Percentiles rank a stretch among this genome's conserved stretches.
Evolutionary conservation across 2,329 filamentous ascomycete species (phyloP).

Genomic region (Claviceps pusilla): DNA sequence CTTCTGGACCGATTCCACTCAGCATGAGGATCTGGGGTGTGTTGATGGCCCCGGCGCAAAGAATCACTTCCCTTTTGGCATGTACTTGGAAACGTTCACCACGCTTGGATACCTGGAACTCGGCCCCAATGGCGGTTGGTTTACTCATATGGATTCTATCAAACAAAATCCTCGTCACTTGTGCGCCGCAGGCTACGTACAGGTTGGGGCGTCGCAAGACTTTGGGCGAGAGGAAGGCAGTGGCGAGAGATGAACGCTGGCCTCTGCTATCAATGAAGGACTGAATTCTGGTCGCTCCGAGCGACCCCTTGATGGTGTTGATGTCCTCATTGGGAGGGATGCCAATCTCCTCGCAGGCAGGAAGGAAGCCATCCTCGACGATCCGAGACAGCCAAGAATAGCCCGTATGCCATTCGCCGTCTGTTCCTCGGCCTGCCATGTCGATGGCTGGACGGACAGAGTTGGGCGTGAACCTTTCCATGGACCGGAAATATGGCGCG

Average conservation of each 20-base stretch:
- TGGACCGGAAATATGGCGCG: conserved; percentile 8
- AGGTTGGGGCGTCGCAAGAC: conserved; percentile 8
- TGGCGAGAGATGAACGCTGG: conserved; percentile 9
- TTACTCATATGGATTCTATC: conserved; percentile 4
- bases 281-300: conserved; percentile 8
- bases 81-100: conserved; percentile 11
- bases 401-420: conserved; percentile 9
- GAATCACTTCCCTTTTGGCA: conserved; percentile 13
- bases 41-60: conserved; percentile 3
- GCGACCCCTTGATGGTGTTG: conserved; percentile 7
- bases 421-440: conserved; percentile 4
- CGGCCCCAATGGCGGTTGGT: conserved; percentile 8
- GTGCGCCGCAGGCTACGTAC: conserved; percentile 8
- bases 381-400: conserved; percentile 7
- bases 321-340: conserved; percentile 6
- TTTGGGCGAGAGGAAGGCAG: conserved; percentile 7
- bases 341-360: conserved; percentile 6
- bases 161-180: conserved; percentile 8
- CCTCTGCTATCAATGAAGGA: conserved; percentile 9
- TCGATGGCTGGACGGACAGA: conserved; percentile 7
- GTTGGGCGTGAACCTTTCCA: conserved; percentile 11
- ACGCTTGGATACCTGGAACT: conserved; percentile 5
- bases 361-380: conserved; percentile 8
- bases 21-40: conserved; percentile 4
- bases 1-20: conserved; percentile 3